These are phyloP conservation scores for Castanospermum australe DNA, from an alignment of 306 rosid species.

Conservation along the genomic window DNA sequence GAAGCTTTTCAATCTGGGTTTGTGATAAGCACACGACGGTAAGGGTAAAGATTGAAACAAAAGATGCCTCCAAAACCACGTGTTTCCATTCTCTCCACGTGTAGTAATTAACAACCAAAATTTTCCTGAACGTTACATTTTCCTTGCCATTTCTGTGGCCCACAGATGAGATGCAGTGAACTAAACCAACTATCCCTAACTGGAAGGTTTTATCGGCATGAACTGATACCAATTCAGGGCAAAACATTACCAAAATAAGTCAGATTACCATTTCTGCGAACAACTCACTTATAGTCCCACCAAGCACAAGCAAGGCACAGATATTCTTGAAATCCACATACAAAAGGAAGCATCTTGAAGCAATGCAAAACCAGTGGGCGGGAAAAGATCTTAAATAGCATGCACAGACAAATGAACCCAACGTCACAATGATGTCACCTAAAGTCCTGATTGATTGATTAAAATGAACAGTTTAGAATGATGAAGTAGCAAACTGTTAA, in stretches of 20 bases:
- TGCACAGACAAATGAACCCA: constrained; percentile 1
- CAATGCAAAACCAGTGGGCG: neutral
- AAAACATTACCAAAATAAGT: constrained; percentile 11
- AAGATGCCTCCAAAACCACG: neutral
- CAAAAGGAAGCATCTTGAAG: neutral
- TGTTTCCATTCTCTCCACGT: constrained; percentile 14
- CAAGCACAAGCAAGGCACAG: neutral
- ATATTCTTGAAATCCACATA: neutral
- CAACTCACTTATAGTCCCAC: neutral
- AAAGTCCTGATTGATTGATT: neutral
- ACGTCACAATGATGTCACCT: neutral
- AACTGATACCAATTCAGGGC: neutral
- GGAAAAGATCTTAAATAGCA: neutral
- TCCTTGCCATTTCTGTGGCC: neutral
- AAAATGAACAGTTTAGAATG: neutral
- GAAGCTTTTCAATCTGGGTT: neutral
- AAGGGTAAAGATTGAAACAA: neutral
- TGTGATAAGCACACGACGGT: neutral
- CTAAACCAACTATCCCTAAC: neutral
- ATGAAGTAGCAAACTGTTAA: neutral
- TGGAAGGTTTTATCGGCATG: neutral
- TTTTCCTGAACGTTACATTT: neutral
- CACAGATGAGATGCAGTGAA: neutral
- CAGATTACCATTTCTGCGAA: neutral
- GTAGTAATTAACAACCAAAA: neutral